Conservation (phyloP, 139 green algal species). For the Tetraselmis striata region DNA sequence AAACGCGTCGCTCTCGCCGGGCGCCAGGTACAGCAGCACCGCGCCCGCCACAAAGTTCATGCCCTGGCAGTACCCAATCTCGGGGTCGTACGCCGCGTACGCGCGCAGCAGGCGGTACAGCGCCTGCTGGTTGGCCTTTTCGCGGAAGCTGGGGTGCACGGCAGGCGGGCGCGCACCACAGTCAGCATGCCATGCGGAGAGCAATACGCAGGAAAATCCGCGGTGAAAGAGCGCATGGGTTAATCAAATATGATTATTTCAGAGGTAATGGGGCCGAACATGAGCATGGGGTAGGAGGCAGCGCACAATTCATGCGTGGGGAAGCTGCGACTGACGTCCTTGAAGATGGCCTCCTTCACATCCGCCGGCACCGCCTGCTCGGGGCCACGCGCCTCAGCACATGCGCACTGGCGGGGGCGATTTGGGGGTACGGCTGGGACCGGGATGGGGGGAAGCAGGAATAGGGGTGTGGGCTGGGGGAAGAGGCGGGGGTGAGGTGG, state of each 20-base stretch:
- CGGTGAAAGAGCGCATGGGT: conserved; percentile 17
- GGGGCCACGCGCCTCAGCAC: background rate
- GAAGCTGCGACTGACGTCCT: conserved; percentile 71
- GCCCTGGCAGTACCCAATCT: conserved; percentile 69
- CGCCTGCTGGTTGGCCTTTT: conserved; percentile 36
- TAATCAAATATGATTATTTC: too few species aligned
- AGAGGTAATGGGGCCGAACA: too few species aligned
- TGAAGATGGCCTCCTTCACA: conserved; percentile 62
- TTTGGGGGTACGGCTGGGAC: background rate
- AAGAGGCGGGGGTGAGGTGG: background rate
- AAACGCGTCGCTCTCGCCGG: conserved; percentile 56
- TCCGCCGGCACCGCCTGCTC: conserved; percentile 19
- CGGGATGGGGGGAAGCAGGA: background rate
- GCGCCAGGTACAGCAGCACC: conserved; percentile 58
- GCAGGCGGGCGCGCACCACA: background rate
- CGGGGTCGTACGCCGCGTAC: conserved; percentile 65
- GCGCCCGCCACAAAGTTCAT: conserved; percentile 76
- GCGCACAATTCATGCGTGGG: conserved; percentile 32
- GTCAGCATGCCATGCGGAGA: too few species aligned
- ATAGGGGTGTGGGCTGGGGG: background rate
- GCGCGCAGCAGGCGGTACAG: conserved; percentile 57
- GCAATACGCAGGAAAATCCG: too few species aligned
- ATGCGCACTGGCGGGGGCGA: background rate
- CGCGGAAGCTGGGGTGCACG: background rate
- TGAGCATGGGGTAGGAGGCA: too few species aligned